Evolutionary conservation across 2,329 filamentous ascomycete genomes (phyloP).

Genomic region (Beauveria medogensis): DNA sequence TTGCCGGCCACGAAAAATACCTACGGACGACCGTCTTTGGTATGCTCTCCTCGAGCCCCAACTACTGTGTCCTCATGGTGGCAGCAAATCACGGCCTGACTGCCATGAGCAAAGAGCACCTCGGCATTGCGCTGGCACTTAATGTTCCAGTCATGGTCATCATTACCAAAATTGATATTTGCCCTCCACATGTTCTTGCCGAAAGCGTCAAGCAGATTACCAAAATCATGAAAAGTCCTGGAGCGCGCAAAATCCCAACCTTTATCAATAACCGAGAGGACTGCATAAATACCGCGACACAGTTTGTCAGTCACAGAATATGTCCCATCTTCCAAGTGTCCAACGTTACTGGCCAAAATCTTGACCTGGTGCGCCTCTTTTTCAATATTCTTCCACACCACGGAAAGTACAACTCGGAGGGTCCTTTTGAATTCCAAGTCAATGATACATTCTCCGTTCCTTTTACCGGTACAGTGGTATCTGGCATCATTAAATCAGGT

Average conservation of each 20-base stretch:
- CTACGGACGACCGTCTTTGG: slow-evolving; percentile 95
- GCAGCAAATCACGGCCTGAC: slow-evolving; percentile 95
- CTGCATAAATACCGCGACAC: slow-evolving; percentile 88
- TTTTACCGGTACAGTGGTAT: slow-evolving; percentile 92
- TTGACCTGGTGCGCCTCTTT: slow-evolving; percentile 86
- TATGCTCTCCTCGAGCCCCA: slow-evolving; percentile 85
- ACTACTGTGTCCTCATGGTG: slow-evolving; percentile 97
- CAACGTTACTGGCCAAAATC: slow-evolving; percentile 87
- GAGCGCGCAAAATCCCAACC: slow-evolving; percentile 88
- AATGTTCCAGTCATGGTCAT: slow-evolving; percentile 98
- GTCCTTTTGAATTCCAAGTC: slow-evolving; percentile 87
- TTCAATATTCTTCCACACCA: slow-evolving; percentile 93
- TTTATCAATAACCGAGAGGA: slow-evolving; percentile 90
- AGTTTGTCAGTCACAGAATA: slow-evolving; percentile 91
- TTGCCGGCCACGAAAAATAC: slow-evolving; percentile 93
- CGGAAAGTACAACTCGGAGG: slow-evolving; percentile 81
- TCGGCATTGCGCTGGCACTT: slow-evolving; percentile 86
- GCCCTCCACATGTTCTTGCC: slow-evolving; percentile 87
- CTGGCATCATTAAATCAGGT: slow-evolving; percentile 82
- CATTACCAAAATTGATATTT: slow-evolving; percentile 97
- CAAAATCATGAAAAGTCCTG: slow-evolving; percentile 88
- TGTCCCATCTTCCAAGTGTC: slow-evolving; percentile 97
- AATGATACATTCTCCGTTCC: slow-evolving; percentile 98
- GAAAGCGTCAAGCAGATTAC: slow-evolving; percentile 88
- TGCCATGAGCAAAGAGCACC: slow-evolving; percentile 96